Conservation (phyloP, 345 rosid species). For the Eucalyptus viminalis region DNA sequence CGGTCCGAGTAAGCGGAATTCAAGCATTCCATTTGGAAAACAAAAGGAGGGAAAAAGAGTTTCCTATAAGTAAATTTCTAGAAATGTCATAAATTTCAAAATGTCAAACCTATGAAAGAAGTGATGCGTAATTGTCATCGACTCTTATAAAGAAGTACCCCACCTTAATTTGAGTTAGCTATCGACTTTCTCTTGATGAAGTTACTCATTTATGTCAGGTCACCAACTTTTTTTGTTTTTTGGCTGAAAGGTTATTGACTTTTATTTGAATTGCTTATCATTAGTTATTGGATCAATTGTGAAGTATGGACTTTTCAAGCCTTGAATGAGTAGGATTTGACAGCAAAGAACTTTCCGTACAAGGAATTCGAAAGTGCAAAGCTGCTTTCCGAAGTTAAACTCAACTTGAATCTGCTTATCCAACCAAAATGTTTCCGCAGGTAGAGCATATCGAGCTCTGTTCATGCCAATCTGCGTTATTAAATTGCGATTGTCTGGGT, state of each 20-base stretch:
- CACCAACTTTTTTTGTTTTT: not conserved
- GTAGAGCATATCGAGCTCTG: not conserved
- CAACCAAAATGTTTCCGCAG: not conserved
- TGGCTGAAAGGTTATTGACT: too few relatives aligned
- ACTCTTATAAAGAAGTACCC: not conserved
- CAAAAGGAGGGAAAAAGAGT: rapidly evolving
- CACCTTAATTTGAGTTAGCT: not conserved
- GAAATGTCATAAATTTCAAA: not conserved
- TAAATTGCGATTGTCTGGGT: not conserved
- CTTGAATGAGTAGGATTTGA: not conserved
- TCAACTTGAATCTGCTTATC: not conserved
- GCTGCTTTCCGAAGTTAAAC: not conserved
- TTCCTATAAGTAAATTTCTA: not conserved
- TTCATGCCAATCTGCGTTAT: not conserved
- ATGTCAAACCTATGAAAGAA: not conserved
- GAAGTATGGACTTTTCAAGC: not conserved
- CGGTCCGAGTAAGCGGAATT: not conserved
- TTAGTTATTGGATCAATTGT: not conserved
- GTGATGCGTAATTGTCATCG: rapidly evolving
- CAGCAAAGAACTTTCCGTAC: not conserved
- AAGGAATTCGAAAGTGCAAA: not conserved
- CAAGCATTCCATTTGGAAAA: not conserved
- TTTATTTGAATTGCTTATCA: not conserved
- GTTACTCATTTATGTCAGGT: not conserved
- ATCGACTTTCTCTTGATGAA: not conserved